phyloP scores from a whole-genome alignment of 2,329 filamentous ascomycete species.

The Alternaria atra region DNA sequence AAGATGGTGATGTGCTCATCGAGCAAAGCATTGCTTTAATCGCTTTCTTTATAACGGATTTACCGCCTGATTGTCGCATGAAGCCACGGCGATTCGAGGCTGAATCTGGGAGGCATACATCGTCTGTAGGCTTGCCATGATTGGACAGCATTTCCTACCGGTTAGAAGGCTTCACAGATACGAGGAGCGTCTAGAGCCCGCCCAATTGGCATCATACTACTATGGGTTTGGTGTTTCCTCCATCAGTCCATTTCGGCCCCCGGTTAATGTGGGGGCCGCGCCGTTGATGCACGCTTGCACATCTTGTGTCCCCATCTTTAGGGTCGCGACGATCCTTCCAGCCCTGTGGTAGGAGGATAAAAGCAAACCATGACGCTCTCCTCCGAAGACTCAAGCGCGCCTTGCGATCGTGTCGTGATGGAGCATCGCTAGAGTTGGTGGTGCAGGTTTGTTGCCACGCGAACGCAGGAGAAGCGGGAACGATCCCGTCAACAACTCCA shows the following conservation, averaged over 20 bases:
- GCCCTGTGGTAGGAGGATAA: conserved; percentile 1
- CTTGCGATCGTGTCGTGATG: not conserved
- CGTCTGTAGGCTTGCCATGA: not conserved
- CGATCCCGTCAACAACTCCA: not conserved
- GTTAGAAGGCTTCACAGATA: conserved; percentile 1
- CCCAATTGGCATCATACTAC: not conserved
- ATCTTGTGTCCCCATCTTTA: not conserved
- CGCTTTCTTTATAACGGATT: not conserved
- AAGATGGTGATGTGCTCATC: not conserved
- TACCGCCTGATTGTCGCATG: not conserved
- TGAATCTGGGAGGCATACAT: conserved; percentile 14
- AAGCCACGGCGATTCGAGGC: conserved; percentile 6
- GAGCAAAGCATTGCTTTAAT: not conserved
- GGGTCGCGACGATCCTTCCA: not conserved
- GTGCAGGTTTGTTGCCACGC: not conserved
- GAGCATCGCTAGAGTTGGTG: not conserved
- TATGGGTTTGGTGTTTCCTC: not conserved
- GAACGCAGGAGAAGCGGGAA: conserved; percentile 2
- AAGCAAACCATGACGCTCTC: not conserved
- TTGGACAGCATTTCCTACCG: not conserved
- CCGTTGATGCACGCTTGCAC: not conserved
- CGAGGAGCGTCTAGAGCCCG: not conserved
- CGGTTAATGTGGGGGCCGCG: conserved; percentile 1
- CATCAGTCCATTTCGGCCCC: not conserved
- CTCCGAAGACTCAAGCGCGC: not conserved